Percentiles rank a stretch among this genome's conserved stretches.
Conservation (phyloP, 1,284 basidiomycete genomes). For the Moesziomyces sp. region DNA sequence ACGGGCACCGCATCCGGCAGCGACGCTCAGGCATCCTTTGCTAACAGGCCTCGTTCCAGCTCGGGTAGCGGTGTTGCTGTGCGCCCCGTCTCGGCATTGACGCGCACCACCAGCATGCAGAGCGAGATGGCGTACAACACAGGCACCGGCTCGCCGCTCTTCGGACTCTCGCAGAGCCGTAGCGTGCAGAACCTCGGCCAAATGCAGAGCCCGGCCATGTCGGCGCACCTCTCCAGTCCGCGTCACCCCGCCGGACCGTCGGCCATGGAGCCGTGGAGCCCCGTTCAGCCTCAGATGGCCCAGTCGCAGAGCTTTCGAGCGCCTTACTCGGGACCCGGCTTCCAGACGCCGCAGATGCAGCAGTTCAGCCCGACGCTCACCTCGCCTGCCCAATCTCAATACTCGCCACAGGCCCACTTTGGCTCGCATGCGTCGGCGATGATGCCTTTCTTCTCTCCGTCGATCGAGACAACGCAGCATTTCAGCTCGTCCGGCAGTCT, state of each 20-base stretch:
- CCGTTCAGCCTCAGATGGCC: conserved; percentile 27
- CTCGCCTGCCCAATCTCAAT: conserved; percentile 47
- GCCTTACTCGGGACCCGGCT: conserved; percentile 33
- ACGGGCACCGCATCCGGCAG: conserved; percentile 26
- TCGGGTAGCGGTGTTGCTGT: conserved; percentile 19
- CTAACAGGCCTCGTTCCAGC: conserved; percentile 31
- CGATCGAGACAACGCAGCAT: conserved; percentile 28
- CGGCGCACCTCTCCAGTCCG: conserved; percentile 29
- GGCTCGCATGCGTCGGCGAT: conserved; percentile 23
- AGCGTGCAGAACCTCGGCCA: conserved; percentile 40
- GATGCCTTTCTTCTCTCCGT: conserved; percentile 43
- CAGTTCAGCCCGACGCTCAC: conserved; percentile 44
- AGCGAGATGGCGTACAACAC: conserved; percentile 28
- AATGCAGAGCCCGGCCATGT: conserved; percentile 26
- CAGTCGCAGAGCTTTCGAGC: conserved; percentile 28
- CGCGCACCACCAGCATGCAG: conserved; percentile 45
- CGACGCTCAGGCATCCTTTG: conserved; percentile 9
- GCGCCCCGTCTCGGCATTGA: conserved; percentile 38
- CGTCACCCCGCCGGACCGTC: conserved; percentile 12
- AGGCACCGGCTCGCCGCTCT: conserved; percentile 12
- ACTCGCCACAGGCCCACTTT: conserved; percentile 46
- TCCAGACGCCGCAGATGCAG: conserved; percentile 44
- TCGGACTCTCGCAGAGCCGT: conserved; percentile 36
- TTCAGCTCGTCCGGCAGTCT: conserved; percentile 21
- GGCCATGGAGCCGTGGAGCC: conserved; percentile 40